phyloP scores from a whole-genome alignment of 1,139 yeast species.

The Ashbya aceris region DNA sequence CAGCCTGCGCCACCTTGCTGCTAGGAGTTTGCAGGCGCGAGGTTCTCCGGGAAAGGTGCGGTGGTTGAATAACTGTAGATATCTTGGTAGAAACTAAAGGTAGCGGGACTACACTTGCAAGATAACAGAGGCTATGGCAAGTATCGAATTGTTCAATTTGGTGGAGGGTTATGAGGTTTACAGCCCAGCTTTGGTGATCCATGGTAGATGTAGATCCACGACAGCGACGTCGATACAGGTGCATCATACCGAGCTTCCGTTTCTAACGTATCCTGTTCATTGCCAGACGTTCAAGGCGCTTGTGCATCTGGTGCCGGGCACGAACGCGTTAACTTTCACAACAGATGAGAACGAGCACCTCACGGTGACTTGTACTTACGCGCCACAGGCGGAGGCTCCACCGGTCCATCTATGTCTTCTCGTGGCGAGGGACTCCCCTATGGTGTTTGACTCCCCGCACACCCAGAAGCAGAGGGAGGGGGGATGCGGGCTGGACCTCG shows the following conservation, averaged over 20 bases:
- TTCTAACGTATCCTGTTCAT: constrained; percentile 62
- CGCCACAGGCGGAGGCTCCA: constrained; percentile 57
- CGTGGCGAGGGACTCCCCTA: constrained; percentile 69
- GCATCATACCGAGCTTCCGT: constrained; percentile 37
- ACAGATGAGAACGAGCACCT: constrained; percentile 18
- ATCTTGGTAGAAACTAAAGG: too few species aligned
- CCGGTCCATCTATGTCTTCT: constrained; percentile 75
- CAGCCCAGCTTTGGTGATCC: constrained; percentile 38
- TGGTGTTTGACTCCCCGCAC: constrained; percentile 62
- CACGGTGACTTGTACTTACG: constrained; percentile 37
- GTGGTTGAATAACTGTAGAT: too few species aligned
- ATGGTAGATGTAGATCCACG: constrained; percentile 32
- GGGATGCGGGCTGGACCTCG: constrained; percentile 64
- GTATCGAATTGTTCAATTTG: constrained; percentile 24
- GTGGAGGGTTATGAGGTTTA: constrained; percentile 31
- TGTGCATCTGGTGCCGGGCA: constrained; percentile 61
- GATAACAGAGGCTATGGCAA: constrained; percentile 7
- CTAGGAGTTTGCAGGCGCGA: too few species aligned
- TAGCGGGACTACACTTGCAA: too few species aligned
- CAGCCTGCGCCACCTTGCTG: too few species aligned
- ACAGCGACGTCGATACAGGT: constrained; percentile 19
- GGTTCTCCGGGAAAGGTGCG: too few species aligned
- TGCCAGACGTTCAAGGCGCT: constrained; percentile 66
- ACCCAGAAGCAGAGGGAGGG: constrained; percentile 44
- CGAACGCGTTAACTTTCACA: constrained; percentile 36